Base-by-base conservation (phyloP, 2,329 filamentous ascomycete species). In the Metarhizium rileyi region DNA sequence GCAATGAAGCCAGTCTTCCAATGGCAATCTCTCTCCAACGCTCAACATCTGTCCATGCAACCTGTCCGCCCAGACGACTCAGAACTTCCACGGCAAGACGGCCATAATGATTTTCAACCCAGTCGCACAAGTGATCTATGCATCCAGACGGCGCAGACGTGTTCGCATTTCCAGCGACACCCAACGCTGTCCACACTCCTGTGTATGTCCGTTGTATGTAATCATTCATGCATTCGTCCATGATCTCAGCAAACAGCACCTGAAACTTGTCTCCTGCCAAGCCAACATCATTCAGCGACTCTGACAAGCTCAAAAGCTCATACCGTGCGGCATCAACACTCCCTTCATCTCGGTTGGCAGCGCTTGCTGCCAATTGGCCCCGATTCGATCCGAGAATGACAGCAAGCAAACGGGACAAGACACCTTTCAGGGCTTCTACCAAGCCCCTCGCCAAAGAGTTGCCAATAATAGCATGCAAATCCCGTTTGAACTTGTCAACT, bases 1-100 rank as follows among this genome's bases (percentile, higher is more conserved):
- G 77, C 44, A 86, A 71, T 18, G 78, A 75, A 2, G 86, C 86
- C 16, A 91, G 73, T 42, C 83, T 77, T 3, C 78, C 78, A 42
- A 87, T 65, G 16, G 83, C 84, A 57, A 85, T 82, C 38, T 85
- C 80, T 60, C 84, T 84, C 78, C 84, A 89, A 53, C 79, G 80
- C 55, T 82, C 76, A 40, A 86, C 71, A 52, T 87, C 76, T 16
- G 68, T 65, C 65, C 75, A 74, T 5, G 73, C 70, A 25, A 82
- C 63, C 33, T 68, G 61, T 18, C 64, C 65, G 5, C 66, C 70
- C 9, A 78, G 65, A 18, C 67, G 68, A 50, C 67, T 70, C 51
- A 85, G 70, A 8, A 86, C 77, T 58, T 84, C 75, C 44, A 81
- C 74, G 14, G 81, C 78, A 33, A 87, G 70, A 8, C 81, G 80